Percentiles rank a stretch among this genome's conserved stretches.
These are phyloP conservation scores for Helianthus tuberosus DNA, from an alignment of 129 eudicot species.

Conservation along the genomic window DNA sequence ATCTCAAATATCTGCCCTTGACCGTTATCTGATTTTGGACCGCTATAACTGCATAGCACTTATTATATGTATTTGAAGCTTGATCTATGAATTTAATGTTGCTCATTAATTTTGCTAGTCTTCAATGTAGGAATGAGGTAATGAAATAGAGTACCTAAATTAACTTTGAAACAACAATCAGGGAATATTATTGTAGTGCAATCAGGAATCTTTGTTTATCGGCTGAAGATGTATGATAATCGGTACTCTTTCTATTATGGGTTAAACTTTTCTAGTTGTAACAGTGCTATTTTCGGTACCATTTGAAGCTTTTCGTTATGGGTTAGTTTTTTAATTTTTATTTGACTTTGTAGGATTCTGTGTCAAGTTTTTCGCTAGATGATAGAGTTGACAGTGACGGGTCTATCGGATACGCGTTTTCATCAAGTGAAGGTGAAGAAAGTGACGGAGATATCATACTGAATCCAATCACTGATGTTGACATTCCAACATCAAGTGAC, in stretches of 20 bases:
- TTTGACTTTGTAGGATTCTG: constrained; percentile 49
- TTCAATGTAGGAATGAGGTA: neutral
- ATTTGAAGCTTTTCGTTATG: too few species aligned
- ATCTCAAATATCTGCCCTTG: too few species aligned
- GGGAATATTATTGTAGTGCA: neutral
- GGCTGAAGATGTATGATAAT: neutral
- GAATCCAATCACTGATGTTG: constrained; percentile 79
- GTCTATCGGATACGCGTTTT: constrained; percentile 46
- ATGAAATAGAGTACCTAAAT: neutral
- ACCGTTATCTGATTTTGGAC: too few species aligned
- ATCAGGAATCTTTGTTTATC: neutral
- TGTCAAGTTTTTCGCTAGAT: constrained; percentile 51
- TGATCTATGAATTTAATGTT: neutral
- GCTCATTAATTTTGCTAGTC: neutral
- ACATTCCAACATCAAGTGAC: constrained; percentile 65
- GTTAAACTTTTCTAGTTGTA: neutral
- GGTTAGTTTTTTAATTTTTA: neutral
- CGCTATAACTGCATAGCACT: neutral
- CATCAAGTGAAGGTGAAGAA: constrained; percentile 90
- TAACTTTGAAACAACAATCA: neutral
- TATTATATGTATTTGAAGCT: neutral
- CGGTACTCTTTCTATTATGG: neutral
- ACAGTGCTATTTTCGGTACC: too few species aligned
- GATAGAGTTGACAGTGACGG: constrained; percentile 62
- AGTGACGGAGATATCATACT: constrained; percentile 77